Evolutionary conservation across 805 yeast species (phyloP).

Genomic region (Hanseniaspora meyeri): DNA sequence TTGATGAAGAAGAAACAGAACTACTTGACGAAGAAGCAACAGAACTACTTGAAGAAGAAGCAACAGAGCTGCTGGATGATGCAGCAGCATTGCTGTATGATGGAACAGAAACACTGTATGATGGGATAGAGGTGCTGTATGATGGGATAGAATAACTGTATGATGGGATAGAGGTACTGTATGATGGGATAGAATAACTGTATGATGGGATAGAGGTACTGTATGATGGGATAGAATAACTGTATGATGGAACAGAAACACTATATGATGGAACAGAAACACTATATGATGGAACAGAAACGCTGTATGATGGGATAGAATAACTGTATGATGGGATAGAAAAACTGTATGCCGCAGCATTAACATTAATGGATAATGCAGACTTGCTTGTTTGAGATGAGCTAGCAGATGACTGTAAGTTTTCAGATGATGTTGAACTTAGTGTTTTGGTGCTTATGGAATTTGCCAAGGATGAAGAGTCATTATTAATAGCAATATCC

Average conservation of each 20-base stretch:
- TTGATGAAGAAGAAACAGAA: slow-evolving; percentile 7
- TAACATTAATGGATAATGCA: background rate
- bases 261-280: too few relatives aligned
- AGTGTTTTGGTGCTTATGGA: slow-evolving; percentile 16
- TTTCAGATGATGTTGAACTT: slow-evolving; percentile 14
- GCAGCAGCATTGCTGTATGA: background rate
- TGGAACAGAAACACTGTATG: too few relatives aligned
- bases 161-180: too few relatives aligned
- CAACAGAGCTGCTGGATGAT: background rate
- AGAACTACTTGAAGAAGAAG: background rate
- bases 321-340: too few relatives aligned
- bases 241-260: too few relatives aligned
- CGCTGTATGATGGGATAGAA: too few relatives aligned
- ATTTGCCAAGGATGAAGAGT: slow-evolving; percentile 9
- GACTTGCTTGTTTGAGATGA: slow-evolving; percentile 10
- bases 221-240: background rate
- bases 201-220: too few relatives aligned
- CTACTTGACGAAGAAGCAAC: background rate
- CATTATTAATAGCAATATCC: slow-evolving; percentile 37
- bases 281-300: too few relatives aligned
- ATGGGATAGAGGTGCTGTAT: too few relatives aligned
- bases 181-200: too few relatives aligned
- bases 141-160: too few relatives aligned
- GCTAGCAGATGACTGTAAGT: background rate
- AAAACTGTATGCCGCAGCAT: too few relatives aligned